Base-by-base conservation (phyloP, 306 rosid species). In the Hippophae tibetana region DNA sequence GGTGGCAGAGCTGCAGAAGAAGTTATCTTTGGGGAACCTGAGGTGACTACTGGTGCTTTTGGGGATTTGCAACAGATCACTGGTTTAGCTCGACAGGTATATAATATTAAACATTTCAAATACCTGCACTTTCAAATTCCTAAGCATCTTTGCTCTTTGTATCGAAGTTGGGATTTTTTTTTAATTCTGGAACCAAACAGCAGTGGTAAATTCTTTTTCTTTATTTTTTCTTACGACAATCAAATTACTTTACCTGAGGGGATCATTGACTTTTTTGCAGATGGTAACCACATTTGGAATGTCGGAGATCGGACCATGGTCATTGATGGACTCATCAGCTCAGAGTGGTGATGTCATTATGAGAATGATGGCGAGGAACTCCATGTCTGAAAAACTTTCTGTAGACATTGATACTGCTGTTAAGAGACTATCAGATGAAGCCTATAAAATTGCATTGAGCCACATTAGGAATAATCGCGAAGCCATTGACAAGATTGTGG, bases 231-330 rank as follows among this genome's bases (percentile, higher is more conserved):
- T 18, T 18, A 18, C 23, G 23, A 31, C 38, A 31, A 31, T 4
- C 38, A 31, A 31, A 31, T 2, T 4, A 31, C 5, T 3, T 31
- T 2, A 31, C 38, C 38, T 2, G 38, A 31, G 38, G 5, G 38
- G 38, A 31, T 31, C 38, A 31, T 4, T 31, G 38, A 31, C 38
- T 49, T 11, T 7, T 49, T 13, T 12, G 14, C 86, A 81, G 83
- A 87, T 87, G 95, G 89, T 87, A 9, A 87, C 95, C 62, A 68
- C 26, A 67, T 84, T 61, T 77, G 95, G 92, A 25, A 87, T 87
- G 95, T 87, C 92, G 13, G 86, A 87, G 76, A 87, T 87, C 46
- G 92, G 95, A 31, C 92, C 95, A 9, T 84, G 84, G 95, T 57
- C 86, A 27, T 47, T 87, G 60, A 81, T 54, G 47, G 90, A 84